A percentile compares a stretch with the other conserved stretches of the same genome.
Evolutionary conservation across 495 filamentous ascomycete genomes (phyloP).

Genomic region (Hapsidospora chrysogenum): DNA sequence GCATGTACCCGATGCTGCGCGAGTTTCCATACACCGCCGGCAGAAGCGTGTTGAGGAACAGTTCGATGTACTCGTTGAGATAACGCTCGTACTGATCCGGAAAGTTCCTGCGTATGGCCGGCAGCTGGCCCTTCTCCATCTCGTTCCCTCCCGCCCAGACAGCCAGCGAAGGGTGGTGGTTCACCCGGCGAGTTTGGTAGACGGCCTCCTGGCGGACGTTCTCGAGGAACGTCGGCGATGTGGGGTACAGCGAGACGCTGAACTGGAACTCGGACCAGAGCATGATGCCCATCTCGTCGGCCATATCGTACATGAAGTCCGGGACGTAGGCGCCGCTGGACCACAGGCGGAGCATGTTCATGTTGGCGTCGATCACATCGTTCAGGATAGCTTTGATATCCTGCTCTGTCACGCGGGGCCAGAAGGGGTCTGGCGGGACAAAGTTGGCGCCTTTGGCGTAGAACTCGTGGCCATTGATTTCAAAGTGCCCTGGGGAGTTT

Average conservation of each 20-base stretch:
- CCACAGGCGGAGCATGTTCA: constrained; percentile 60
- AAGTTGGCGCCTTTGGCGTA: constrained; percentile 53
- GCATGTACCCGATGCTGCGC: constrained; percentile 49
- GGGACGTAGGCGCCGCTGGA: constrained; percentile 44
- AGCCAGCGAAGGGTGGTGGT: constrained; percentile 52
- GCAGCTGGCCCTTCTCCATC: constrained; percentile 39
- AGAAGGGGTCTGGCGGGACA: constrained; percentile 51
- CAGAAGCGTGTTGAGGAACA: constrained; percentile 44
- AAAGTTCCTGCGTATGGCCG: constrained; percentile 21
- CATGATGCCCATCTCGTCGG: constrained; percentile 46
- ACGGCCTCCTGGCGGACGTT: constrained; percentile 39
- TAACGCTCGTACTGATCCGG: constrained; percentile 27
- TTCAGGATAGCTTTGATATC: constrained; percentile 39
- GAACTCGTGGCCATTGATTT: constrained; percentile 50
- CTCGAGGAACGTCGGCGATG: constrained; percentile 36
- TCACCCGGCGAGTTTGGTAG: constrained; percentile 46
- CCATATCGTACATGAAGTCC: constrained; percentile 53
- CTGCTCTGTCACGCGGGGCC: constrained; percentile 40
- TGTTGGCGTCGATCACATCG: constrained; percentile 38
- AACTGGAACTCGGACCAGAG: constrained; percentile 58
- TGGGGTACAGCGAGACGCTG: constrained; percentile 46
- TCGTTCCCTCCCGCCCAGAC: constrained; percentile 56
- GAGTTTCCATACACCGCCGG: constrained; percentile 47
- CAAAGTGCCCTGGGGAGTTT: constrained; percentile 37
- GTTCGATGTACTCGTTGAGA: constrained; percentile 38